phyloP scores from a whole-genome alignment of 805 yeast species.

The Pichia rugopelliculosa region DNA sequence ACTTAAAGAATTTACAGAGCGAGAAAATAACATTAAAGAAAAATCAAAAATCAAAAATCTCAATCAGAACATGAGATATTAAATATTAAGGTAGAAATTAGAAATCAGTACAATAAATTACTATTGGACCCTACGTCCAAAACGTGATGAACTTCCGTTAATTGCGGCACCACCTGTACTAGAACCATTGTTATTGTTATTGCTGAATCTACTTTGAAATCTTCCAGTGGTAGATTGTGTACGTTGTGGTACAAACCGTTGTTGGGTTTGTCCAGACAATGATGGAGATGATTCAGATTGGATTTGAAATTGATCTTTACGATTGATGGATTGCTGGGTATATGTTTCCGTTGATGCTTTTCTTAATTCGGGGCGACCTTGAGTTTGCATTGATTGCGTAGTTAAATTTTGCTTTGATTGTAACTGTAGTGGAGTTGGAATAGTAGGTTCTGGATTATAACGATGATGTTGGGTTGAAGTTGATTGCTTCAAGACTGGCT shows the following conservation, averaged over 20 bases:
- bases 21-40: neutral
- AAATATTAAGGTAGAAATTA: no score
- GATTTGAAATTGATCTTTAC: neutral
- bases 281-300: neutral
- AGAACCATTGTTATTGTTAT: neutral
- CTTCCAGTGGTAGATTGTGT: neutral
- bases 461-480: neutral
- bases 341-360: neutral
- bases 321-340: neutral
- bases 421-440: neutral
- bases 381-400: neutral
- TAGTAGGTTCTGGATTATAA: neutral
- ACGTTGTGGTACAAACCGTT: neutral
- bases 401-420: neutral
- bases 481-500: no score
- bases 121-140: neutral
- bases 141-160: neutral
- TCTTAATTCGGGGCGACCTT: neutral
- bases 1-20: no score
- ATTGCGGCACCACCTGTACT: neutral
- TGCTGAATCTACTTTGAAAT: neutral
- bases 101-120: constrained; percentile 6
- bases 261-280: neutral
- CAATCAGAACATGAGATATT: no score
- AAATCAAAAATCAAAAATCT: no score